phyloP scores from a whole-genome alignment of 208 protist species.

The Naegleria lovaniensis region DNA sequence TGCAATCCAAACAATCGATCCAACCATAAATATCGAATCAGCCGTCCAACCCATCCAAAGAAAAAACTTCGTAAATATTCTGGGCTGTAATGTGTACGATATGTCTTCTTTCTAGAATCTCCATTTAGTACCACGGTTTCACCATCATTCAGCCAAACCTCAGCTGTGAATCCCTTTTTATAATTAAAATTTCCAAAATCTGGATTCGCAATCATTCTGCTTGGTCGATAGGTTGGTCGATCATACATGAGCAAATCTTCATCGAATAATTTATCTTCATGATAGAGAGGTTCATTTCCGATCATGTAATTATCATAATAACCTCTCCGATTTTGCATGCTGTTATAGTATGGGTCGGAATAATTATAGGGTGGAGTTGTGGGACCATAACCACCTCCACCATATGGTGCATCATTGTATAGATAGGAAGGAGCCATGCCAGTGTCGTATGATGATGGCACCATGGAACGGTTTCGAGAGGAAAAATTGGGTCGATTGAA shows the following conservation, averaged over 20 bases:
- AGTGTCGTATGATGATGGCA: too few species aligned
- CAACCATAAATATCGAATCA: constrained; percentile 25
- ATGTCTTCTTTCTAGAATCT: constrained; percentile 24
- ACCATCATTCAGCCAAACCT: constrained; percentile 32
- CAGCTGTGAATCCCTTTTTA: constrained; percentile 28
- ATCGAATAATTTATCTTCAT: constrained; percentile 28
- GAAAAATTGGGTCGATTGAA: too few species aligned
- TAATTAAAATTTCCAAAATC: constrained; percentile 34
- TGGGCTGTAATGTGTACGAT: constrained; percentile 29
- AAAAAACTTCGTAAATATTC: constrained; percentile 29
- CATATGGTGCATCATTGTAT: background rate
- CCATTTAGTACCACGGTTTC: constrained; percentile 30
- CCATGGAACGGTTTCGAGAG: too few species aligned
- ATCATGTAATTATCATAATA: constrained; percentile 12
- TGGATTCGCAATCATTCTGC: constrained; percentile 19
- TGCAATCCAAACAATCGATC: constrained; percentile 33
- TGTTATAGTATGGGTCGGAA: background rate
- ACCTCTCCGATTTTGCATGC: background rate
- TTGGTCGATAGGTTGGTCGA: constrained; percentile 9
- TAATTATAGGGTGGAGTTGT: background rate
- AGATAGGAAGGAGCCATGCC: background rate
- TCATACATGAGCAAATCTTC: constrained; percentile 10
- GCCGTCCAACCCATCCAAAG: constrained; percentile 31
- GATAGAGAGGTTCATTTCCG: constrained; percentile 8
- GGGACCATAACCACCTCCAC: too few species aligned